Base-by-base conservation (phyloP, 1,284 basidiomycete genomes). In the Ustilago bromivora region DNA sequence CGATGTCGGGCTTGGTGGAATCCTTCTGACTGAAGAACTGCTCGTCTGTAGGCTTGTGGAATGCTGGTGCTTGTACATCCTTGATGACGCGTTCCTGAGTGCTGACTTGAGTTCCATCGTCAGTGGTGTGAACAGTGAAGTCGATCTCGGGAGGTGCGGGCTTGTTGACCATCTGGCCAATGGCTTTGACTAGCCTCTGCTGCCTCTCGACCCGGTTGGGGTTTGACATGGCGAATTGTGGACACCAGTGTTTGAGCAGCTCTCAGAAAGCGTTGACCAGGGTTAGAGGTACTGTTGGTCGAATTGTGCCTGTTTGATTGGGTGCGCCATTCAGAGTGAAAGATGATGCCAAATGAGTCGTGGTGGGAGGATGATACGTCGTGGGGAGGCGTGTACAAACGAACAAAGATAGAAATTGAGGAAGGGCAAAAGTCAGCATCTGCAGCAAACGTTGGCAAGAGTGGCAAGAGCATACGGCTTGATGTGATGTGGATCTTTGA, bases 31-130 rank as follows among this genome's bases (percentile, higher is more conserved):
- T 82, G 76, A 70, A 85, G 90, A 98, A 98, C 87, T 99, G 94
- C 73, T 93, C 94, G 82, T 94, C 92, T 3, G 95, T 95, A 0
- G 96, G 96, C 65, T 92, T 90, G 77, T 89, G 90, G 92, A 97
- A 96, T 61, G 96, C 96, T 92, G 84, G 84, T 40, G 84, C 84
- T 52, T 85, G 84, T 7, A 85, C 84, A 43, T 86, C 87, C 79
- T 87, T 87, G 77, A 88, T 81, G 58, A 87, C 86, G 46, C 87
- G 82, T 62, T 87, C 87, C n/a, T 81, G 82, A 4, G 87, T 88
- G 46, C 84, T 87, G 61, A 87, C 86, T 41, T 82, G 81, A 35
- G 85, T 83, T 31, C 87, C 87, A 66, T 88, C 87, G 49, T 88
- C 87, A 47, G 84, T 84, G 40, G 85, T 85, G 73, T 87, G 84